phyloP scores from a whole-genome alignment of 768 basidiomycete genomes.

The Trametopsis cervina region DNA sequence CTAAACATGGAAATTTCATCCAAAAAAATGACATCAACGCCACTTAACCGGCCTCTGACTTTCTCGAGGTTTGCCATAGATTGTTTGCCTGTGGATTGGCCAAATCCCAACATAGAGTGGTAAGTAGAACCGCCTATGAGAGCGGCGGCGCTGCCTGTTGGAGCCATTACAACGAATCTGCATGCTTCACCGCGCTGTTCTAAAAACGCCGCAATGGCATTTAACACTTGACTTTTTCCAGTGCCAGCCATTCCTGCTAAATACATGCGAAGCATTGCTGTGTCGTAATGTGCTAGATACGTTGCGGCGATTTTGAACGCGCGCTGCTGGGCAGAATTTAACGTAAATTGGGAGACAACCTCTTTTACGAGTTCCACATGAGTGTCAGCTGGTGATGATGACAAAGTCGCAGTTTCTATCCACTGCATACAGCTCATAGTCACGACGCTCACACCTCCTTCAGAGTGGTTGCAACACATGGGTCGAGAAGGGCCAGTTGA shows the following conservation, averaged over 20 bases:
- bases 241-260: too few relatives aligned
- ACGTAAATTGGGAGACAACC: background rate
- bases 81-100: background rate
- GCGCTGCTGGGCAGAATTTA: constrained; percentile 2
- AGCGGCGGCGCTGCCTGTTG: constrained; percentile 16
- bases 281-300: background rate
- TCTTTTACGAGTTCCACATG: background rate
- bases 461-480: too few relatives aligned
- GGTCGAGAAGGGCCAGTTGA: too few relatives aligned
- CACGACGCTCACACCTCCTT: too few relatives aligned
- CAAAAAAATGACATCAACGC: too few relatives aligned
- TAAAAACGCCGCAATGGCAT: constrained; percentile 12
- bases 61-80: constrained; percentile 3
- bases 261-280: constrained; percentile 13
- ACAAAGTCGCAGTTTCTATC: too few relatives aligned
- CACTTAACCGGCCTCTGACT: constrained; percentile 7
- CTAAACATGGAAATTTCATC: too few relatives aligned
- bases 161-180: constrained; percentile 12
- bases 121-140: too few relatives aligned
- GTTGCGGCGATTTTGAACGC: constrained; percentile 1
- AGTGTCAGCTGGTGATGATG: too few relatives aligned
- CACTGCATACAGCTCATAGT: too few relatives aligned
- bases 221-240: too few relatives aligned
- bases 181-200: constrained; percentile 5
- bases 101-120: constrained; percentile 13